phyloP scores from a whole-genome alignment of 2,329 filamentous ascomycete species.

The Calycina herbarum region DNA sequence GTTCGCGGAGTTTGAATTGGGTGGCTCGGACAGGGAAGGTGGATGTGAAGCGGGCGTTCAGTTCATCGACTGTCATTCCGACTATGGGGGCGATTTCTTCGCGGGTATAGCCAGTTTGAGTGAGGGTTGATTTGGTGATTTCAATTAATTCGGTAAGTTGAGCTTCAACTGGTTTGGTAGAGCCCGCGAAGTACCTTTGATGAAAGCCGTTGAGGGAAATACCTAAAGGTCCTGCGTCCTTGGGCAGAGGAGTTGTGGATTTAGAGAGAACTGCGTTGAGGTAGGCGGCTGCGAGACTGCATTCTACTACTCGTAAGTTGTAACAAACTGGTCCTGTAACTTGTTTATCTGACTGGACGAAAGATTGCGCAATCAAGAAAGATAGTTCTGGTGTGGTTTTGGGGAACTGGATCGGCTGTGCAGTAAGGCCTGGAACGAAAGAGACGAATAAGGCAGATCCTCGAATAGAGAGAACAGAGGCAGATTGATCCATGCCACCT shows the following conservation, averaged over 20 bases:
- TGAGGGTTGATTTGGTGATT: slow-evolving; percentile 69
- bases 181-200: slow-evolving; percentile 65
- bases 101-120: slow-evolving; percentile 81
- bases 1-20: slow-evolving; percentile 81
- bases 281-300: slow-evolving; percentile 78
- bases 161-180: slow-evolving; percentile 48
- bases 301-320: slow-evolving; percentile 95
- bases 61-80: slow-evolving; percentile 65
- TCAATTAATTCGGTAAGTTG: slow-evolving; percentile 75
- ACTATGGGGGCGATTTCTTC: slow-evolving; percentile 78
- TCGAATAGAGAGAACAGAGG: slow-evolving; percentile 87
- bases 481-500: slow-evolving; percentile 96
- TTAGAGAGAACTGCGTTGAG: slow-evolving; percentile 60
- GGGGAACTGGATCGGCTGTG: slow-evolving; percentile 78
- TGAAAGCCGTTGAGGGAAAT: slow-evolving; percentile 86
- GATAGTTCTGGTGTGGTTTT: slow-evolving; percentile 77
- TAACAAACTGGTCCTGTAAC: slow-evolving; percentile 92
- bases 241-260: slow-evolving; percentile 60
- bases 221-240: slow-evolving; percentile 79
- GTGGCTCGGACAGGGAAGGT: slow-evolving; percentile 88
- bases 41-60: slow-evolving; percentile 78
- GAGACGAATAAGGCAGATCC: slow-evolving; percentile 87
- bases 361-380: slow-evolving; percentile 93
- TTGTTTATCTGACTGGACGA: slow-evolving; percentile 92
- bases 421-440: slow-evolving; percentile 78